These are phyloP conservation scores for Russula foetens DNA, from an alignment of 768 basidiomycete species.

Conservation along the genomic window DNA sequence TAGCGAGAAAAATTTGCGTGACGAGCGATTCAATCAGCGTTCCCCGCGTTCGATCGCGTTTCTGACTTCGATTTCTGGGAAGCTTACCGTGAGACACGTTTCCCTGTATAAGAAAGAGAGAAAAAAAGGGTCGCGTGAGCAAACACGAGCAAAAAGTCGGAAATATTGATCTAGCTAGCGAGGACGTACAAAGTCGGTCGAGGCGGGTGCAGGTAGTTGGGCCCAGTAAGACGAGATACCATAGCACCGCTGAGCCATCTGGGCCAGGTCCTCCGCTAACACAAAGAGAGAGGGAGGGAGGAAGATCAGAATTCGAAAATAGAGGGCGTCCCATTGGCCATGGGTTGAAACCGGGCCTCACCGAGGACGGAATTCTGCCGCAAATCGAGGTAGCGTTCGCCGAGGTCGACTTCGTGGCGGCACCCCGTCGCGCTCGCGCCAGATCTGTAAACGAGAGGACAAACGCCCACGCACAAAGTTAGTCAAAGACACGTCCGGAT, in stretches of 20 bases:
- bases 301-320: neutral
- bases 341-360: conserved; percentile 1
- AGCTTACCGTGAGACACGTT: conserved; percentile 19
- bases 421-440: conserved; percentile 17
- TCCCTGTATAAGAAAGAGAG: conserved; percentile 3
- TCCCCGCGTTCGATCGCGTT: neutral
- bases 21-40: neutral
- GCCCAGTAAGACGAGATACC: conserved; percentile 9
- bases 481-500: too few species aligned
- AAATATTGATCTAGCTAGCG: neutral
- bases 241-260: conserved; percentile 12
- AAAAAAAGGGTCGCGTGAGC: too few species aligned
- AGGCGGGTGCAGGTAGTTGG: conserved; percentile 3
- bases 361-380: conserved; percentile 19
- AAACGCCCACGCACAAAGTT: too few species aligned
- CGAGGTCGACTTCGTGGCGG: conserved; percentile 2
- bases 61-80: neutral
- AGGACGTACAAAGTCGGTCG: conserved; percentile 18
- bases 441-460: neutral
- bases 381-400: conserved; percentile 13
- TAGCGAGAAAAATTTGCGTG: neutral
- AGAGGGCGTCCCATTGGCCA: too few species aligned
- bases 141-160: neutral
- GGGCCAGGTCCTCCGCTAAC: conserved; percentile 18
- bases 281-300: neutral